These are phyloP conservation scores for Mycena sanguinolenta DNA, from an alignment of 768 basidiomycete species.

Conservation along the genomic window DNA sequence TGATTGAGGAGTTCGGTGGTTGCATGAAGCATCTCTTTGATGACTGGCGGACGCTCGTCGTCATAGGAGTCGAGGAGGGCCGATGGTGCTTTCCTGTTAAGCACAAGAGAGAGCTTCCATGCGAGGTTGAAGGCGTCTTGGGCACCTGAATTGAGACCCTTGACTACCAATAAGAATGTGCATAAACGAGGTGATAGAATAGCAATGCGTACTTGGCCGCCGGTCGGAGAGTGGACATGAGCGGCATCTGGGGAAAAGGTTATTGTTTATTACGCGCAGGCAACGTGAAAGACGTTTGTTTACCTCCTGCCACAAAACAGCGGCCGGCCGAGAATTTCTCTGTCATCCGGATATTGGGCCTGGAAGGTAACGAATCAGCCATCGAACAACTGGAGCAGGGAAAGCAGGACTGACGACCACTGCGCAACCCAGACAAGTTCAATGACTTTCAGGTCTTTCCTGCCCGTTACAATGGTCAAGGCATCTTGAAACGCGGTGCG, in stretches of 20 bases:
- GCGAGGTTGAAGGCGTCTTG: slow-evolving; percentile 45
- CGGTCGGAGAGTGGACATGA: too few relatives aligned
- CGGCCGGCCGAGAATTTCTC: too few relatives aligned
- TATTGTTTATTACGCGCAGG: too few relatives aligned
- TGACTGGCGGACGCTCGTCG: slow-evolving; percentile 46
- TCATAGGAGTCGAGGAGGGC: slow-evolving; percentile 44
- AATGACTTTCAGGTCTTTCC: not conserved
- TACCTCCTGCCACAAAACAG: too few relatives aligned
- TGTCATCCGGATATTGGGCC: too few relatives aligned
- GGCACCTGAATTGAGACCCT: slow-evolving; percentile 27
- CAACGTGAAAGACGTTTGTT: too few relatives aligned
- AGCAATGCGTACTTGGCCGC: too few relatives aligned
- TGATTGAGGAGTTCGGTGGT: slow-evolving; percentile 35
- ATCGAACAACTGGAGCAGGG: too few relatives aligned
- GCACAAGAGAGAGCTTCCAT: slow-evolving; percentile 48
- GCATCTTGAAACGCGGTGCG: not conserved
- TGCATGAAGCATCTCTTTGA: slow-evolving; percentile 44
- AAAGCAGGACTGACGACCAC: slow-evolving; percentile 3
- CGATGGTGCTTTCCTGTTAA: slow-evolving; percentile 31
- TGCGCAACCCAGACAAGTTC: not conserved
- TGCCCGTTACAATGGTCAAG: not conserved
- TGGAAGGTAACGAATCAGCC: too few relatives aligned
- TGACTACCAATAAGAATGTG: slow-evolving; percentile 12
- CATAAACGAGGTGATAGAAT: too few relatives aligned
- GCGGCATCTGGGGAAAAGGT: too few relatives aligned